Evolutionary conservation across 2,329 filamentous ascomycete species (phyloP), one percentile per base, ranked within the genome.

Genomic region (Gnomoniopsis smithogilvyi): DNA sequence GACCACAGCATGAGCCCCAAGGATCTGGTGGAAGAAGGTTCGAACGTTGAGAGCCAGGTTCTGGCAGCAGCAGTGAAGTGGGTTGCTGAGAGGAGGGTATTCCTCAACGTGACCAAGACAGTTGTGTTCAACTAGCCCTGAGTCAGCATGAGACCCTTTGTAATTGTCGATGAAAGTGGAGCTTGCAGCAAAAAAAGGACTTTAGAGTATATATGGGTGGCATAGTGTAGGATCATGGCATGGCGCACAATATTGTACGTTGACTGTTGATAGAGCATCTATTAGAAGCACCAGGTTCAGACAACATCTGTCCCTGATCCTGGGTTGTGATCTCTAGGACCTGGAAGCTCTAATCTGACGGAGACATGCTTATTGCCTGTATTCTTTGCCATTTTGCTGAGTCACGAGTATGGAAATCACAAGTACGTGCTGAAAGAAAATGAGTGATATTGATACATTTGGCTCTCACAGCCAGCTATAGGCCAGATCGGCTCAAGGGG

Each of bases 41-140:
- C 88, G 66, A 93, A 92, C 65, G 88, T 94, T 11, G 91, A 95
- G 80, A 92, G 88, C 70, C 89, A 92, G 73, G 90, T 93, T 7
- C 74, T 95, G 65, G 90, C 89, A 3, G 86, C 89, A 3, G 91
- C 91, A 0, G 90, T 95, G 56, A 91, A 92, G 77, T 93, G 90
- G 87, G 90, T 90, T 75, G 87, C 88, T 24, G 90, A 95, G 80
- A 82, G 85, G 69, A 81, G 87, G 58, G 86, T 95, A 33, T 89
- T 95, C 69, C 75, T 94, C 64, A 93, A 93, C 69, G 88, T 88
- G 17, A 80, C 81, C 64, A 93, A 92, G 82, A 94, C 90, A 34
- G 88, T 93, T 26, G 90, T 93, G 2, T 92, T 93, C 73, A 79
- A 76, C 62, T 77, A 65, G 15, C 36, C 4, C 36, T 41, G 12